phyloP scores from a whole-genome alignment of 106 monocot species.

The Cymbidium sinense region DNA sequence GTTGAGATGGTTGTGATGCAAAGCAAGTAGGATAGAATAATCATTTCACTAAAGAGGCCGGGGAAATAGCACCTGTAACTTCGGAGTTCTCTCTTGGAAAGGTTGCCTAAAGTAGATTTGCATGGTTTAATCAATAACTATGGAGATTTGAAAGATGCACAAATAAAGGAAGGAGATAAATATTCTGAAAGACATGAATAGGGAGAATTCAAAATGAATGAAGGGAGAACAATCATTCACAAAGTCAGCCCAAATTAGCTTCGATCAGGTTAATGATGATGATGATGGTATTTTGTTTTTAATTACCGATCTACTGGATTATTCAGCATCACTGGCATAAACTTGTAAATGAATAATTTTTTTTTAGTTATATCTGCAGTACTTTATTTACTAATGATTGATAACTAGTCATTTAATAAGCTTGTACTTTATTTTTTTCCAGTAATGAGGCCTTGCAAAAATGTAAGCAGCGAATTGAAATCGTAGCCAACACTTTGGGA shows the following conservation, averaged over 20 bases:
- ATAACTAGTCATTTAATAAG: not conserved
- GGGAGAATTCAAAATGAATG: not conserved
- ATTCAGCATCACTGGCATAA: not conserved
- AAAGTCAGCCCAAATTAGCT: not conserved
- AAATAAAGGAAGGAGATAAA: no score
- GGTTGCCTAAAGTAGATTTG: no score
- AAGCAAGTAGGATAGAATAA: not conserved
- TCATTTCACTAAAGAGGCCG: not conserved
- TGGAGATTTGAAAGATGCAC: no score
- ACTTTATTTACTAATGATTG: not conserved
- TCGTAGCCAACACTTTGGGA: slow-evolving; percentile 62
- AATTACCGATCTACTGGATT: not conserved
- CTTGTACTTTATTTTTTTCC: slow-evolving; percentile 4
- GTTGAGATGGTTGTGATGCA: not conserved
- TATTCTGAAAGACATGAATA: not conserved
- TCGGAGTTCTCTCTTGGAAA: no score
- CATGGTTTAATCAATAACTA: no score
- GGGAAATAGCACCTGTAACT: no score
- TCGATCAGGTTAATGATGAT: not conserved
- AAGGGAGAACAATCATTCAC: not conserved
- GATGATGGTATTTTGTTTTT: not conserved
- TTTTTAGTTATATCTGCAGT: not conserved
- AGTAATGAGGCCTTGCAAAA: slow-evolving; percentile 57
- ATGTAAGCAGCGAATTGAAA: slow-evolving; percentile 69
- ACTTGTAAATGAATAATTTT: not conserved